Percentiles rank a stretch among this genome's conserved stretches.
phyloP scores from a whole-genome alignment of 2,329 filamentous ascomycete species.

The Diaporthe vexans region DNA sequence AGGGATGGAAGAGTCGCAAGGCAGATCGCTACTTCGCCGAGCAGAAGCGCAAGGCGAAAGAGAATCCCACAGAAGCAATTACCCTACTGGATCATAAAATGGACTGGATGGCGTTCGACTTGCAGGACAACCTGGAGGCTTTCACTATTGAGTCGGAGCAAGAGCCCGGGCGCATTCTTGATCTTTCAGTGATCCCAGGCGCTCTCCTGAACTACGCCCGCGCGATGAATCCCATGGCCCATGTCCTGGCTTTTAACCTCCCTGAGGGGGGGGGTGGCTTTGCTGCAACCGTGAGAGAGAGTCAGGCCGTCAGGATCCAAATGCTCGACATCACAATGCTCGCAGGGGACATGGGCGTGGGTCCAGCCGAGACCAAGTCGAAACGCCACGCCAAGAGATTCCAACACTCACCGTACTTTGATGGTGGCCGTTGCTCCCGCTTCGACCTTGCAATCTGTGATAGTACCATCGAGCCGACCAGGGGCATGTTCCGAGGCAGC shows the following conservation, averaged over 20 bases:
- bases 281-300: constrained; percentile 48
- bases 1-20: constrained; percentile 25
- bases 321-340: constrained; percentile 67
- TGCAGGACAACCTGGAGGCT: neutral
- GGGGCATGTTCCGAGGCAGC: constrained; percentile 51
- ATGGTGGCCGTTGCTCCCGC: constrained; percentile 54
- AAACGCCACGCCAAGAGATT: constrained; percentile 52
- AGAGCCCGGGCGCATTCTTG: constrained; percentile 10
- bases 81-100: too few relatives aligned
- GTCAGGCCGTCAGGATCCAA: constrained; percentile 41
- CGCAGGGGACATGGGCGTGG: constrained; percentile 59
- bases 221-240: neutral
- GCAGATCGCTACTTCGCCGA: neutral
- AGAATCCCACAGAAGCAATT: neutral
- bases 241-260: constrained; percentile 56
- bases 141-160: neutral
- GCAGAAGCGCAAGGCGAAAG: neutral
- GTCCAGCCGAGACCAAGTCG: constrained; percentile 44
- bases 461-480: constrained; percentile 60
- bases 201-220: constrained; percentile 3
- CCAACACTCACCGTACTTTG: neutral
- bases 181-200: constrained; percentile 32
- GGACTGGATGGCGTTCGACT: too few relatives aligned
- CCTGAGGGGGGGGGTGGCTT: constrained; percentile 58
- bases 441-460: constrained; percentile 64